These are phyloP conservation scores for Cinnamomum chago DNA, from an alignment of 164 flowering plant genomes.

Conservation along the genomic window DNA sequence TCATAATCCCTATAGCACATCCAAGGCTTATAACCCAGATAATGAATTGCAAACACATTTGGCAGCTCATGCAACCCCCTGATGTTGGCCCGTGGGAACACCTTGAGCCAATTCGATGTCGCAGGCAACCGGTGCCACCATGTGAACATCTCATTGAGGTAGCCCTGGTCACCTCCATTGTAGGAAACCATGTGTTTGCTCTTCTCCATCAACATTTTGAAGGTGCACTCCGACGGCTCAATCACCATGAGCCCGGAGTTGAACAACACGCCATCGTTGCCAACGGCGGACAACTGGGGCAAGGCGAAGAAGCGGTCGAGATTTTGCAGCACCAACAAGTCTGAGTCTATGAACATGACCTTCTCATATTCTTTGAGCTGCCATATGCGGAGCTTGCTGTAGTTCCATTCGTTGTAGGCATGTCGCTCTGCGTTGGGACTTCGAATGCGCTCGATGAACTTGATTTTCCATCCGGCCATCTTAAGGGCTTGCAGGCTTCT, in stretches of 20 bases:
- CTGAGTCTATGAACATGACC: conserved; percentile 76
- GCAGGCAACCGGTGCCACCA: conserved; percentile 84
- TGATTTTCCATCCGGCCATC: conserved; percentile 75
- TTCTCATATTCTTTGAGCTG: conserved; percentile 63
- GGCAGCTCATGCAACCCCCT: conserved; percentile 12
- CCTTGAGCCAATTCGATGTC: conserved; percentile 43
- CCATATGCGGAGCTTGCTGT: conserved; percentile 85
- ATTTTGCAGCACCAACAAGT: conserved; percentile 50
- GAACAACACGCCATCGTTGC: conserved; percentile 39
- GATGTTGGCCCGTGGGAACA: background rate
- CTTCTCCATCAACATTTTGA: conserved; percentile 42
- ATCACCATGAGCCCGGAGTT: conserved; percentile 79
- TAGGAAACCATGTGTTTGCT: conserved; percentile 33
- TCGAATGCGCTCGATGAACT: conserved; percentile 47
- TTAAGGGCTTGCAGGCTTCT: conserved; percentile 38
- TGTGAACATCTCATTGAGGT: conserved; percentile 66
- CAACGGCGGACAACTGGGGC: conserved; percentile 60
- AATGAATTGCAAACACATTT: conserved; percentile 42
- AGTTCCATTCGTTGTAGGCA: conserved; percentile 87
- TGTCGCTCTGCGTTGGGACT: conserved; percentile 45
- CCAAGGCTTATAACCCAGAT: conserved; percentile 87
- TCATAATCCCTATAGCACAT: conserved; percentile 78
- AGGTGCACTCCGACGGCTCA: conserved; percentile 67
- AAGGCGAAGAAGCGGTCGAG: conserved; percentile 50
- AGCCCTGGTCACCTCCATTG: conserved; percentile 90